phyloP scores from a whole-genome alignment of 257 asterid species.

The Parsonsia alboflavescens region DNA sequence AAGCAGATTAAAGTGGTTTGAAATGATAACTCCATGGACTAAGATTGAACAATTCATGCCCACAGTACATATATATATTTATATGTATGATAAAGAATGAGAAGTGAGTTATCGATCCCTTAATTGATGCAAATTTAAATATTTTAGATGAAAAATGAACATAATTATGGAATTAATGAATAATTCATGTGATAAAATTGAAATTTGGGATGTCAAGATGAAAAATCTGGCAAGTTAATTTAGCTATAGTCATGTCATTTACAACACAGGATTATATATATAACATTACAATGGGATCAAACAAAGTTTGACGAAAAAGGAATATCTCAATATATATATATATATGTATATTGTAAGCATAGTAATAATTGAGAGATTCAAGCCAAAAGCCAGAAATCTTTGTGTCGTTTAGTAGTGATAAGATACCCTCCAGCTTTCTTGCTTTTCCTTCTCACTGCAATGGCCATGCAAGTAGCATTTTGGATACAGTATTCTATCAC shows the following conservation, averaged over 20 bases:
- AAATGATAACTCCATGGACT: background rate
- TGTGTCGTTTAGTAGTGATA: slow-evolving; percentile 71
- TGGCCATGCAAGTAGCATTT: slow-evolving; percentile 76
- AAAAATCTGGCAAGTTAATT: background rate
- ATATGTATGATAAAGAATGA: too few relatives aligned
- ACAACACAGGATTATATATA: too few relatives aligned
- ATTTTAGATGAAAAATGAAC: too few relatives aligned
- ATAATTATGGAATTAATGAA: background rate
- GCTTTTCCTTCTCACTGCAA: slow-evolving; percentile 83
- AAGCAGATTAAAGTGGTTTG: background rate
- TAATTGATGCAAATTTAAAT: too few relatives aligned
- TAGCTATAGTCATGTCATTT: too few relatives aligned
- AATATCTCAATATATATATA: too few relatives aligned
- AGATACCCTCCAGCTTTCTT: slow-evolving; percentile 80
- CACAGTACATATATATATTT: too few relatives aligned
- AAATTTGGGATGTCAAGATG: background rate
- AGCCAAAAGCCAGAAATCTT: slow-evolving; percentile 91
- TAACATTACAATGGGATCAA: too few relatives aligned
- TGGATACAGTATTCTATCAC: slow-evolving; percentile 82
- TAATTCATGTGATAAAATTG: background rate
- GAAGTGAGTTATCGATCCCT: too few relatives aligned
- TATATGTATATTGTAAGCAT: background rate
- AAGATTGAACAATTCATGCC: too few relatives aligned
- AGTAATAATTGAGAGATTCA: slow-evolving; percentile 10
- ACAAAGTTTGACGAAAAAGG: background rate